A percentile compares a stretch with the other conserved stretches of the same genome.
phyloP scores from a whole-genome alignment of 768 basidiomycete species.

The Mycena venus region DNA sequence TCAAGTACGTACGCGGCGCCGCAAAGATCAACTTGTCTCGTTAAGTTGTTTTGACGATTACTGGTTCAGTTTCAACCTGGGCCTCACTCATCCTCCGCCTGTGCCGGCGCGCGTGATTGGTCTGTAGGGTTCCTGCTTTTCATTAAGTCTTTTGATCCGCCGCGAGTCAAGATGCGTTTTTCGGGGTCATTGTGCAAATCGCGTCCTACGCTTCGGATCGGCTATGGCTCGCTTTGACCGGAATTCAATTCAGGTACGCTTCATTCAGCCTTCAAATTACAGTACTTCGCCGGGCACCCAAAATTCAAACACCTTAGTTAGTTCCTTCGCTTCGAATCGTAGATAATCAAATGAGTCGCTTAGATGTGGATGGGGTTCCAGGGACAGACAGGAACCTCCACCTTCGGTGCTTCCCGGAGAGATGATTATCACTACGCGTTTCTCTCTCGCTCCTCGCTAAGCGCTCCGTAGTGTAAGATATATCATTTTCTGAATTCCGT shows the following conservation, averaged over 20 bases:
- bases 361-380: constrained; percentile 11
- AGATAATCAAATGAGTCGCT: not conserved
- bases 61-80: constrained; percentile 7
- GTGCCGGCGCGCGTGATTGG: not conserved
- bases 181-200: not conserved
- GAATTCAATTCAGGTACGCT: constrained; percentile 9
- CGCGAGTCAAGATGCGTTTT: no score
- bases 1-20: not conserved
- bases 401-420: not conserved
- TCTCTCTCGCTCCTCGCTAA: not conserved
- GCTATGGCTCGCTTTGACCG: constrained; percentile 10
- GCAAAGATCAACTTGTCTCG: not conserved
- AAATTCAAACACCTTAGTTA: not conserved
- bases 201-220: not conserved
- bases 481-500: not conserved
- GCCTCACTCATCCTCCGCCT: not conserved
- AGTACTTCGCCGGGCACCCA: not conserved
- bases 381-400: constrained; percentile 4
- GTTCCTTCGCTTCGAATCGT: not conserved
- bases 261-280: not conserved
- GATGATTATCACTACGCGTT: constrained; percentile 28
- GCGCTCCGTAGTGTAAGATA: not conserved
- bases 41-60: not conserved
- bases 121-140: constrained; percentile 19
- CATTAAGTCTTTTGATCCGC: constrained; percentile 33